A percentile compares a stretch with the other conserved stretches of the same genome.
phyloP scores from a whole-genome alignment of 225 moss, liverwort and hornwort genomes.

The Lunularia cruciata region DNA sequence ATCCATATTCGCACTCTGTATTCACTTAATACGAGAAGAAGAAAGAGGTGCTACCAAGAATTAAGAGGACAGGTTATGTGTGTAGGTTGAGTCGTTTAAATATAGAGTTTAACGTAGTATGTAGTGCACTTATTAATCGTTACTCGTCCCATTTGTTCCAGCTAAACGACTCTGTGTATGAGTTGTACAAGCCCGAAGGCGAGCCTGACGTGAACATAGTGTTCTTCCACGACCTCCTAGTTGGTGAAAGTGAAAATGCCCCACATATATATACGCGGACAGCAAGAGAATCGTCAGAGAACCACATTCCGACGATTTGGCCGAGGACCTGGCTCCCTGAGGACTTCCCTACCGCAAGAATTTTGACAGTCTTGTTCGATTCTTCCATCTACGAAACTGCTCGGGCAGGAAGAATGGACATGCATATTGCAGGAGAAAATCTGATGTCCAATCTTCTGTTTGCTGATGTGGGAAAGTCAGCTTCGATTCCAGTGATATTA shows the following conservation, averaged over 20 bases:
- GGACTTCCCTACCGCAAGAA: neutral
- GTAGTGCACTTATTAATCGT: too few species aligned
- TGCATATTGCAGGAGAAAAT: neutral
- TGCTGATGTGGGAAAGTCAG: neutral
- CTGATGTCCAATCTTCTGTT: neutral
- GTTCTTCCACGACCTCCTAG: conserved; percentile 21
- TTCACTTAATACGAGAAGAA: too few species aligned
- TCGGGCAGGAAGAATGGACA: neutral
- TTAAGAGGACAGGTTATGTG: too few species aligned
- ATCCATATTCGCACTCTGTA: too few species aligned
- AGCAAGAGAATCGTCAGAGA: neutral
- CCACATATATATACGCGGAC: neutral
- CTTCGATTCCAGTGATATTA: neutral
- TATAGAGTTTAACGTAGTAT: too few species aligned
- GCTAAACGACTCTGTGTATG: conserved; percentile 5
- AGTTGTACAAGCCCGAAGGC: neutral
- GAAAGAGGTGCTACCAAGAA: too few species aligned
- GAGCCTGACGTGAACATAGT: neutral
- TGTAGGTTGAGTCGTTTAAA: too few species aligned
- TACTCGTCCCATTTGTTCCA: neutral
- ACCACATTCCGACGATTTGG: neutral
- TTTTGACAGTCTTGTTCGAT: conserved; percentile 5
- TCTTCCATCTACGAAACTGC: neutral
- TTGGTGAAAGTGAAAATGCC: neutral
- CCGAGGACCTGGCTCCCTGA: conserved; percentile 9